Evolutionary conservation across 2,329 filamentous ascomycete species (phyloP).

Genomic region (Colletotrichum shisoi): DNA sequence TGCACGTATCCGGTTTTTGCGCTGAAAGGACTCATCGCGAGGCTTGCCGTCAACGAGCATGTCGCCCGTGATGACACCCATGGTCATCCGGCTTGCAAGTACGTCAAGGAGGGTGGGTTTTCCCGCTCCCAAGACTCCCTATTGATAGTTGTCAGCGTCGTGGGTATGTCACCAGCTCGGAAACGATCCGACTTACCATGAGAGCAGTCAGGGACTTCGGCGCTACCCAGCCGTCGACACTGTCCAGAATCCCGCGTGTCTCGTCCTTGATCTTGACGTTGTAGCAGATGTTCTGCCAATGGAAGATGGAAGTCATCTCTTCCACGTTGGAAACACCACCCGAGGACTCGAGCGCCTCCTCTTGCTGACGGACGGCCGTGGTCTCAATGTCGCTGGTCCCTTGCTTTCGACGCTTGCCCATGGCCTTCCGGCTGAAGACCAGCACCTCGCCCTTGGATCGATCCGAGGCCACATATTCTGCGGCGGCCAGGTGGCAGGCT

Average conservation of each 20-base stretch:
- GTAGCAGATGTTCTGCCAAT: slow-evolving; percentile 73
- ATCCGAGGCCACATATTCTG: slow-evolving; percentile 55
- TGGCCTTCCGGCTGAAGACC: slow-evolving; percentile 61
- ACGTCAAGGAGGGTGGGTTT: slow-evolving; percentile 66
- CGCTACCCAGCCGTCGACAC: slow-evolving; percentile 74
- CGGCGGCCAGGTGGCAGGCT: slow-evolving; percentile 57
- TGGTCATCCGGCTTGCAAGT: slow-evolving; percentile 70
- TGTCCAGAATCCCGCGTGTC: slow-evolving; percentile 67
- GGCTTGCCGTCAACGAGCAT: slow-evolving; percentile 71
- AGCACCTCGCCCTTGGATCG: slow-evolving; percentile 69
- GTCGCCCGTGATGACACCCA: slow-evolving; percentile 71
- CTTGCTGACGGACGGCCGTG: not conserved
- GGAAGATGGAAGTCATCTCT: slow-evolving; percentile 69
- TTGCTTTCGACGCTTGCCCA: not conserved
- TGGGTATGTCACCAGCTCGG: slow-evolving; percentile 44
- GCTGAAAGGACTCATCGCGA: slow-evolving; percentile 70
- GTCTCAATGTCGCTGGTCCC: not conserved
- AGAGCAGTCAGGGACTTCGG: slow-evolving; percentile 71
- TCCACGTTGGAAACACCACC: slow-evolving; percentile 34
- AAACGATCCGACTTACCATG: slow-evolving; percentile 61
- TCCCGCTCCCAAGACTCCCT: slow-evolving; percentile 33
- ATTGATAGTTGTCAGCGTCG: slow-evolving; percentile 42
- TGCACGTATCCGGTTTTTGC: slow-evolving; percentile 73
- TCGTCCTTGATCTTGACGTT: slow-evolving; percentile 72
- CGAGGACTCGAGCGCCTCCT: not conserved